Evolutionary conservation across 192 early-diverging fungal species (phyloP), one percentile per base, ranked within the genome.

Genomic region (Linderina pennispora): DNA sequence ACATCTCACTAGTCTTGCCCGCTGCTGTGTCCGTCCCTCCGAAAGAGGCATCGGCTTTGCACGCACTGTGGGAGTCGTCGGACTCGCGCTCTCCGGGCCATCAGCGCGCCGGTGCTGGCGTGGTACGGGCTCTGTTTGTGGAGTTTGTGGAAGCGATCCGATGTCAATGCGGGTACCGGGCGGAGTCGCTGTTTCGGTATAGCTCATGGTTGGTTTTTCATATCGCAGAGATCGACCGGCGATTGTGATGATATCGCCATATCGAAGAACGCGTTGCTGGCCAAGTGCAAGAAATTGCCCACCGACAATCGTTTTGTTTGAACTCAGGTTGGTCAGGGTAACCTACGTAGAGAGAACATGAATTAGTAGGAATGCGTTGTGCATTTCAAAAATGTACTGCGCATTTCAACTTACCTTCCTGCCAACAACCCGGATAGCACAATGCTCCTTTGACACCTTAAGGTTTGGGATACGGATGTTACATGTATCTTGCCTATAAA

Each of bases 391-490:
- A 3, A 23, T 47, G 18, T 1, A n/a, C 18, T 8, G n/a, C 17
- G 7, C 13, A 31, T 26, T 36, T 40, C 40, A 3, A 26, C 28
- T 46, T 60, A 47, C 57, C 50, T 57, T 31, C 16, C 53, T 43
- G 20, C 39, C 44, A 1, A 35, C 28, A 0, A 40, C 48, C 15
- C 48, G 59, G 4, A 71, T 55, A 1, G 58, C 37, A 25, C 58
- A 65, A 48, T 74, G 70, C 42, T 62, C 53, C 41, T 74, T 65
- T 19, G 70, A 65, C 33, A 62, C 70, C 25, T 62, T 45, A 0
- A 50, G 43, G 9, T 37, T 36, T 36, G 65, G 62, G 48, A 74
- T 58, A 13, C 70, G 63, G 11, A 74, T 74, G 18, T 74, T 63
- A 34, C 70, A 74, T 23, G 62, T 74, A 36, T 65, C 61, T 32